Conservation (phyloP, 129 eudicot species). For the Artemisia argyi region DNA sequence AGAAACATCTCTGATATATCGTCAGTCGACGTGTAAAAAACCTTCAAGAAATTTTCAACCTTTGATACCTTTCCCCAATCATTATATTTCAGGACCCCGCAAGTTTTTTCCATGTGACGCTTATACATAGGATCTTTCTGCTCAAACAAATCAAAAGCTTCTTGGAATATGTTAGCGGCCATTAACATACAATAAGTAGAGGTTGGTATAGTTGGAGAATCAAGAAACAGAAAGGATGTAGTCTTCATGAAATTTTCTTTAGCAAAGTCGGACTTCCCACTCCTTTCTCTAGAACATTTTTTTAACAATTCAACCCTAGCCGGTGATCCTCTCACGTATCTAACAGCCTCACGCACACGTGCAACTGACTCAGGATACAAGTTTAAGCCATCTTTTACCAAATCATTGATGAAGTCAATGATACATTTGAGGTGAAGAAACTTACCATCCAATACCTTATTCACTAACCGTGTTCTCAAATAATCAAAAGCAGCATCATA, state of each 20-base stretch:
- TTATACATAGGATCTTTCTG: neutral
- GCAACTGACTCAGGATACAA: neutral
- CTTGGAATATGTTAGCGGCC: neutral
- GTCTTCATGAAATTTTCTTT: neutral
- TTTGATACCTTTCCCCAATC: neutral
- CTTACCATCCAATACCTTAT: constrained; percentile 16
- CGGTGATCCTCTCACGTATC: neutral
- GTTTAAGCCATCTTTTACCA: neutral
- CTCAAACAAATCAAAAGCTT: neutral
- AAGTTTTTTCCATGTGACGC: neutral
- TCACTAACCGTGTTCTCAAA: neutral
- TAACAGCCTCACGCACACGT: constrained; percentile 10
- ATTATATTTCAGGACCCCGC: neutral
- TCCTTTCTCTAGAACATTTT: too few relatives aligned
- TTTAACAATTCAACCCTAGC: neutral
- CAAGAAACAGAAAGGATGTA: neutral
- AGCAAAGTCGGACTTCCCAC: neutral
- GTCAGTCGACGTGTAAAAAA: neutral
- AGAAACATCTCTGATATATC: neutral
- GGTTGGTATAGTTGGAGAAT: neutral
- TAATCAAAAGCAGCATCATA: constrained; percentile 12
- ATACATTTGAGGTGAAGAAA: constrained; percentile 18
- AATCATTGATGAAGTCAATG: constrained; percentile 9
- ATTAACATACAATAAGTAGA: neutral
- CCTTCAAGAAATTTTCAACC: neutral